phyloP scores from a whole-genome alignment of 1,284 basidiomycete genomes.

The Porogramme epimiltina region DNA sequence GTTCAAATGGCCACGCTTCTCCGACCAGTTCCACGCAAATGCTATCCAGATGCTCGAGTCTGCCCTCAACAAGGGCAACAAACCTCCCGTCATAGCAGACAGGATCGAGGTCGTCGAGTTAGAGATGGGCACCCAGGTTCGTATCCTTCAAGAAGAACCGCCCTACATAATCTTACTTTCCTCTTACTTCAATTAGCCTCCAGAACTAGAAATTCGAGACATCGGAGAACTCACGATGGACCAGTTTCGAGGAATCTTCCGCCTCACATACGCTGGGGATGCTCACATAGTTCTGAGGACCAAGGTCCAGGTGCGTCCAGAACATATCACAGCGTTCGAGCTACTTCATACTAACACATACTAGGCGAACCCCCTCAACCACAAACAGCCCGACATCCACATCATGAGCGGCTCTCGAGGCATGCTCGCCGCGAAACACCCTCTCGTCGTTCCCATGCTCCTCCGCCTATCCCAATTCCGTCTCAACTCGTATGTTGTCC shows the following conservation, averaged over 20 bases:
- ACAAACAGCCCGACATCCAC: conserved; percentile 83
- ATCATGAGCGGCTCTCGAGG: conserved; percentile 75
- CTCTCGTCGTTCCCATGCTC: conserved; percentile 96
- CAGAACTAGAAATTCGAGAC: conserved; percentile 95
- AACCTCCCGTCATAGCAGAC: conserved; percentile 97
- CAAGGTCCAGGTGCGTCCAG: conserved; percentile 81
- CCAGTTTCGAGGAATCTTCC: conserved; percentile 96
- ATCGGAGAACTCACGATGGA: conserved; percentile 96
- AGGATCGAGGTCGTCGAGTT: conserved; percentile 97
- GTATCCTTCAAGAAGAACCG: conserved; percentile 24
- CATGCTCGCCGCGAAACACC: conserved; percentile 90
- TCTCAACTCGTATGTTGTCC: conserved; percentile 94
- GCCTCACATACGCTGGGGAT: conserved; percentile 94
- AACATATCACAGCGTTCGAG: background rate
- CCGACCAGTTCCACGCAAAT: conserved; percentile 91
- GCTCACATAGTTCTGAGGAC: conserved; percentile 96
- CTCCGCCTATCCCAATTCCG: conserved; percentile 94
- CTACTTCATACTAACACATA: background rate
- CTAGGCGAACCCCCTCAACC: conserved; percentile 94
- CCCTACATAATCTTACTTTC: background rate
- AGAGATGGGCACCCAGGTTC: conserved; percentile 95
- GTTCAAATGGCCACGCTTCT: conserved; percentile 98
- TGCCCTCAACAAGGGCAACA: conserved; percentile 96
- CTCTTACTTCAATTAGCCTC: conserved; percentile 62
- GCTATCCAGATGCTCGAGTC: conserved; percentile 93